These are phyloP conservation scores for Sporothrix pseudoabietina DNA, from an alignment of 2,329 filamentous ascomycete genomes.

Conservation along the genomic window DNA sequence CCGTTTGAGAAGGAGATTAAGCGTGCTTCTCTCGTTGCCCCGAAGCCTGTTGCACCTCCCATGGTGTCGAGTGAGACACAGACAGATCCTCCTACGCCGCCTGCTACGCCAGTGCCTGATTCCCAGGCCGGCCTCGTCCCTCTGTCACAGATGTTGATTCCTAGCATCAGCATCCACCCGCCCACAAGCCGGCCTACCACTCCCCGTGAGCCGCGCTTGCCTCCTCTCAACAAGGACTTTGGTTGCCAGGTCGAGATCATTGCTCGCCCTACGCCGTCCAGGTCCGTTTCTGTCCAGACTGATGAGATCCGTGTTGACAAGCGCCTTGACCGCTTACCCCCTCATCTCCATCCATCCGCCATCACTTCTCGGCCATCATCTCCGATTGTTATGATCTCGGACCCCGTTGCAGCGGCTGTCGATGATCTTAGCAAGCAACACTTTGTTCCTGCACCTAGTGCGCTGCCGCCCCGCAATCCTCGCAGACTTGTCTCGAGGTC, in stretches of 20 bases:
- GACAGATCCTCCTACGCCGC: slow-evolving; percentile 51
- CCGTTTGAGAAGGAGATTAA: slow-evolving; percentile 41
- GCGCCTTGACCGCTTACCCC: slow-evolving; percentile 71
- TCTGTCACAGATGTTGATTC: slow-evolving; percentile 58
- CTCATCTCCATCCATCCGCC: slow-evolving; percentile 76
- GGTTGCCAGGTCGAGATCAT: slow-evolving; percentile 75
- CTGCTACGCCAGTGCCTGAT: slow-evolving; percentile 25
- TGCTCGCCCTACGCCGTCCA: slow-evolving; percentile 53
- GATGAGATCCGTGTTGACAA: slow-evolving; percentile 86
- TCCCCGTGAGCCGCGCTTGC: slow-evolving; percentile 70
- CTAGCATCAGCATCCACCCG: slow-evolving; percentile 88
- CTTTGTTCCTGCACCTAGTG: slow-evolving; percentile 57
- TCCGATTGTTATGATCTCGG: slow-evolving; percentile 44
- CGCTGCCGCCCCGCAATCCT: slow-evolving; percentile 62
- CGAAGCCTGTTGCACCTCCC: slow-evolving; percentile 35
- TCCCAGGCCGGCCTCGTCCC: slow-evolving; percentile 19
- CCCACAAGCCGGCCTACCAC: slow-evolving; percentile 82
- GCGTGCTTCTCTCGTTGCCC: slow-evolving; percentile 6
- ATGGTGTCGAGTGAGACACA: slow-evolving; percentile 64
- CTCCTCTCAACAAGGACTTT: slow-evolving; percentile 80
- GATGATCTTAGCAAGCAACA: slow-evolving; percentile 46
- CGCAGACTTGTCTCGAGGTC: slow-evolving; percentile 54
- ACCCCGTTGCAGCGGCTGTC: slow-evolving; percentile 38
- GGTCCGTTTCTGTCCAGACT: slow-evolving; percentile 70
- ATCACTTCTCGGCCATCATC: slow-evolving; percentile 65